These are phyloP conservation scores for Trichoderma sp. DNA, from an alignment of 2,329 filamentous ascomycete species.

Conservation along the genomic window DNA sequence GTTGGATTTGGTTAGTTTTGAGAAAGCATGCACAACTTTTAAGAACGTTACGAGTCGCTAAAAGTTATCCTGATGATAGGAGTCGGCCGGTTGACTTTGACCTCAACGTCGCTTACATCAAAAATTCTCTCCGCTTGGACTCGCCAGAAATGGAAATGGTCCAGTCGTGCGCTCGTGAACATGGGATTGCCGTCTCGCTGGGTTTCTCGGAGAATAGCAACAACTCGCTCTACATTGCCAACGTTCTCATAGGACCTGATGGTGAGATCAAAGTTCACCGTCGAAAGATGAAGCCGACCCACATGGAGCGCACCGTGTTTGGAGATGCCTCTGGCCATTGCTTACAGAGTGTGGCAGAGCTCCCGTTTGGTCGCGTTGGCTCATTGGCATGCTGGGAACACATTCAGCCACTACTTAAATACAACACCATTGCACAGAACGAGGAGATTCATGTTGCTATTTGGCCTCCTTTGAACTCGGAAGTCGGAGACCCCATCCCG, in stretches of 20 bases:
- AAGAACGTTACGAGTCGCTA: not conserved
- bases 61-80: not conserved
- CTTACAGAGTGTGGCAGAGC: not conserved
- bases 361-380: conserved; percentile 6
- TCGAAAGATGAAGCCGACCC: conserved; percentile 10
- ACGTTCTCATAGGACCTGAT: not conserved
- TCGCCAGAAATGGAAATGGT: conserved; percentile 3
- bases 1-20: conserved; percentile 3
- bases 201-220: conserved; percentile 12
- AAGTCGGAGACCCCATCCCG: not conserved
- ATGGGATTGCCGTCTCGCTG: not conserved
- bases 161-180: not conserved
- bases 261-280: conserved; percentile 6
- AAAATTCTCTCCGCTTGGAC: conserved; percentile 7
- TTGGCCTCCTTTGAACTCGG: not conserved
- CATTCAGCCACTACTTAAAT: conserved; percentile 9
- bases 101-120: conserved; percentile 5
- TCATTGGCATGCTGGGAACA: conserved; percentile 1
- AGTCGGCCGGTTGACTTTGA: not conserved
- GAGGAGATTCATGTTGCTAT: not conserved
- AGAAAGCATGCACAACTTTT: not conserved
- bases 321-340: not conserved
- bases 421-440: not conserved
- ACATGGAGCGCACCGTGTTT: conserved; percentile 13
- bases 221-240: not conserved